Evolutionary conservation across 1,284 basidiomycete genomes (phyloP).

Genomic region (Irpex sp.): DNA sequence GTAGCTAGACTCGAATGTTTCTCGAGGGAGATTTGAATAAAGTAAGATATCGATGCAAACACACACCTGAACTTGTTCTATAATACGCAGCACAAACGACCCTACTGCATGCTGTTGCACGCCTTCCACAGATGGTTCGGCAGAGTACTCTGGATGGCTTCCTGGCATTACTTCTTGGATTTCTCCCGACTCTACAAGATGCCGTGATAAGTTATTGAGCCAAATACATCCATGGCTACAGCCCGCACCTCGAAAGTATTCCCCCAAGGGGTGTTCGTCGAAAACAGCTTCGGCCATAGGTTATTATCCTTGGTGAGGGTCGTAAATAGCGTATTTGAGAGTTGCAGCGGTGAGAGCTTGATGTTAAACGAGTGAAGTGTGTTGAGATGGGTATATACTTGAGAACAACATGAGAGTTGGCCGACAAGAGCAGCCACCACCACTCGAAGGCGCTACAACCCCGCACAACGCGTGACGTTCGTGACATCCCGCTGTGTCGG

Average conservation of each 20-base stretch:
- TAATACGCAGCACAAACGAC: background rate
- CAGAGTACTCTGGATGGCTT: conserved; percentile 17
- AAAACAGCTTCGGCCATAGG: conserved; percentile 76
- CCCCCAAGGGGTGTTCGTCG: conserved; percentile 71
- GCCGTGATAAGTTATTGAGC: conserved; percentile 48
- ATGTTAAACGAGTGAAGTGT: background rate
- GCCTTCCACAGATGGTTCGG: conserved; percentile 12
- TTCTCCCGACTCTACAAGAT: conserved; percentile 8
- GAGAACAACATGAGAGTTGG: conserved; percentile 1
- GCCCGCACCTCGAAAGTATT: conserved; percentile 64
- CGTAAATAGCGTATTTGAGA: background rate
- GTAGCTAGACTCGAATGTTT: no score
- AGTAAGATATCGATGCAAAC: no score
- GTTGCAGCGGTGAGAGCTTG: background rate
- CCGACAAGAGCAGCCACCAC: background rate
- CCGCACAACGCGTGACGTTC: background rate
- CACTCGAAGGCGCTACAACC: background rate
- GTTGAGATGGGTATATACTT: background rate
- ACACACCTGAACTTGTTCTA: conserved; percentile 16
- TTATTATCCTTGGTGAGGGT: background rate
- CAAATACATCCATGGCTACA: conserved; percentile 4
- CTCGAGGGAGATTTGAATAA: no score
- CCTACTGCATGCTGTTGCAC: background rate
- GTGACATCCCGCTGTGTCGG: no score
- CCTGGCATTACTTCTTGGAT: conserved; percentile 10